These are phyloP conservation scores for Isoetes taiwanensis DNA, from an alignment of 75 land plant species.

Conservation along the genomic window DNA sequence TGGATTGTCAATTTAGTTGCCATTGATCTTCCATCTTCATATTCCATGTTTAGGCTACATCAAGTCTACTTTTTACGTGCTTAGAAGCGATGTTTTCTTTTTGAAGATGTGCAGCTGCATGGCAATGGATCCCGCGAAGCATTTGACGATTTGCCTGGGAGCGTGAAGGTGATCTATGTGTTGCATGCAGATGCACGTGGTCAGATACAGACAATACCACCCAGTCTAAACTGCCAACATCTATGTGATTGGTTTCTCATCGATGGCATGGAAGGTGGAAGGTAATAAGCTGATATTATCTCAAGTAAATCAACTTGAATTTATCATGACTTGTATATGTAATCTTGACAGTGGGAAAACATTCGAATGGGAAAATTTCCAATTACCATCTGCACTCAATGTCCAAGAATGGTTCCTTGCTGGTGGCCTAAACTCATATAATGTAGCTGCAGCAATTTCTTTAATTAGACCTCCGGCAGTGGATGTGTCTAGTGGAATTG, in stretches of 20 bases:
- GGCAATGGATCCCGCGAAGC: slow-evolving; percentile 60
- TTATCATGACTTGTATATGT: no score
- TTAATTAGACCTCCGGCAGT: slow-evolving; percentile 64
- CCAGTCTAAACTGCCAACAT: slow-evolving; percentile 26
- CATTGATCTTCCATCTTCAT: no score
- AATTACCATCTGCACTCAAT: slow-evolving; percentile 36
- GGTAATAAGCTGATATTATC: slow-evolving; percentile 29
- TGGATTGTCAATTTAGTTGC: no score
- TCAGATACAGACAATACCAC: slow-evolving; percentile 33
- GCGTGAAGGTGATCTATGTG: slow-evolving; percentile 62
- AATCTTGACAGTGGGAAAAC: slow-evolving; percentile 82
- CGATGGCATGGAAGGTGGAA: slow-evolving; percentile 82
- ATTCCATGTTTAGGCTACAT: not conserved
- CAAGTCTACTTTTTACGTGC: no score
- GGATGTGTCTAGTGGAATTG: slow-evolving; percentile 94
- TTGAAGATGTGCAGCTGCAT: slow-evolving; percentile 54
- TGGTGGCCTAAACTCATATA: slow-evolving; percentile 76
- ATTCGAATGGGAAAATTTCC: slow-evolving; percentile 71
- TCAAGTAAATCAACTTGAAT: no score
- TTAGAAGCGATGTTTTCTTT: no score
- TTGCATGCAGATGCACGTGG: slow-evolving; percentile 75
- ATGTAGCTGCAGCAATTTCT: slow-evolving; percentile 50
- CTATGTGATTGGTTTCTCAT: slow-evolving; percentile 77
- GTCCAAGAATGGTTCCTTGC: slow-evolving; percentile 85
- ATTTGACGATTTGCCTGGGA: slow-evolving; percentile 25